A percentile compares a stretch with the other conserved stretches of the same genome.
Evolutionary conservation across 73 alveolate species (phyloP).

Genomic region (Symbiodinium natans): DNA sequence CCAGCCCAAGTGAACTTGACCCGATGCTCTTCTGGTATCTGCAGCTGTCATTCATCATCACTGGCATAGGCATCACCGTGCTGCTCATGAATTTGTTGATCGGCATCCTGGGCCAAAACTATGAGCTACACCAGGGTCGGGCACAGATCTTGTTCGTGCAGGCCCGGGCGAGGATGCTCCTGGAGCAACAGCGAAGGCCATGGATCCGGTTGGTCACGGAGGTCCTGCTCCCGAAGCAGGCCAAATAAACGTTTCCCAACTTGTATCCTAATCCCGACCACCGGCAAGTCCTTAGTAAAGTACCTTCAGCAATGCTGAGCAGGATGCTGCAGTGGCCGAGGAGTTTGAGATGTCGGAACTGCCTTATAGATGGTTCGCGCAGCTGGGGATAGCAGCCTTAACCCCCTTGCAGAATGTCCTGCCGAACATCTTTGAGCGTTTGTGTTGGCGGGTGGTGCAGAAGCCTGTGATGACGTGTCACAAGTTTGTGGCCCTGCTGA

Average conservation of each 20-base stretch:
- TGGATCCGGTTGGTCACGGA: background rate
- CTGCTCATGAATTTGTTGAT: background rate
- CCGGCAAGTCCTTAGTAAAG: too few species aligned
- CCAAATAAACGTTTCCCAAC: too few species aligned
- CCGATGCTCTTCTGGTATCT: background rate
- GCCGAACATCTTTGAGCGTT: background rate
- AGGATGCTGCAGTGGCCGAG: too few species aligned
- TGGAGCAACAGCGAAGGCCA: background rate
- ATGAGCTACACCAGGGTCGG: background rate
- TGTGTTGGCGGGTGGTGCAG: background rate
- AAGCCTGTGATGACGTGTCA: background rate
- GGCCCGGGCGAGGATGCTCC: background rate
- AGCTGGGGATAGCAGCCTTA: background rate
- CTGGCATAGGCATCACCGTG: background rate
- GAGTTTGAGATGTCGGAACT: too few species aligned
- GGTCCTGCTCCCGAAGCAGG: too few species aligned
- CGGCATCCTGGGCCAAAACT: background rate
- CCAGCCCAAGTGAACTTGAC: background rate
- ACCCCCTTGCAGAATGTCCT: background rate
- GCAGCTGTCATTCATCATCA: background rate
- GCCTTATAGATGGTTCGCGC: too few species aligned
- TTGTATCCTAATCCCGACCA: too few species aligned
- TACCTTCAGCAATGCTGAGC: too few species aligned
- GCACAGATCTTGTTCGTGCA: background rate
- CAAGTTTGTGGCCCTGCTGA: background rate